A percentile compares a stretch with the other conserved stretches of the same genome.
These are phyloP conservation scores for Dendrobium nobile DNA, from an alignment of 106 monocot genomes.

Conservation along the genomic window DNA sequence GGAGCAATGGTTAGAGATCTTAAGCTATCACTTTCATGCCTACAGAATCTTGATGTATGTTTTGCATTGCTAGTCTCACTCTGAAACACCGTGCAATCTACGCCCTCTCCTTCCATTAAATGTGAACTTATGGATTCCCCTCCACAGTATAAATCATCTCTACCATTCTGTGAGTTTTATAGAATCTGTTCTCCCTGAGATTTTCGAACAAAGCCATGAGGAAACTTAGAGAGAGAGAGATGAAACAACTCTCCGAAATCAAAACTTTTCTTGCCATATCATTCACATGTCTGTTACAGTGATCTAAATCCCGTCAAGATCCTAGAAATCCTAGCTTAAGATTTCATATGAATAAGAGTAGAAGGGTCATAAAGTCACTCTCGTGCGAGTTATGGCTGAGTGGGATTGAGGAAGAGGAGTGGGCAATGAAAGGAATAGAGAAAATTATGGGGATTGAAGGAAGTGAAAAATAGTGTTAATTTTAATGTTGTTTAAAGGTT, in stretches of 20 bases:
- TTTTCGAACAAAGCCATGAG: background rate
- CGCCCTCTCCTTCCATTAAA: background rate
- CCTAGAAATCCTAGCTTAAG: background rate
- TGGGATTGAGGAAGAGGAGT: background rate
- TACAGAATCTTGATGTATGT: too few relatives aligned
- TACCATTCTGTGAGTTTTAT: background rate
- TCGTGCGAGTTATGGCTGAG: background rate
- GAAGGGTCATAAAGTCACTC: background rate
- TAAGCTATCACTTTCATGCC: too few relatives aligned
- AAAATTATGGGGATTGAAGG: background rate
- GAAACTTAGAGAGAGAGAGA: background rate
- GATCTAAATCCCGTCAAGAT: background rate
- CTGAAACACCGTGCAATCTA: background rate
- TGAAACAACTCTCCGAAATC: too few relatives aligned
- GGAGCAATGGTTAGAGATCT: background rate
- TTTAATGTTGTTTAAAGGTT: background rate
- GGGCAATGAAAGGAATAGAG: background rate
- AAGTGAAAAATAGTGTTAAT: background rate
- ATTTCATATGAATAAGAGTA: background rate
- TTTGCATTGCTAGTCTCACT: background rate
- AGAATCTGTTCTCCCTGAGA: background rate
- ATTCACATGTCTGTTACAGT: background rate
- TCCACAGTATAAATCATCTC: background rate
- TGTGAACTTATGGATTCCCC: background rate
- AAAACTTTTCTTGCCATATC: background rate